Conservation (phyloP, 2,329 filamentous ascomycete genomes). For the Hirsutella minnesotensis region DNA sequence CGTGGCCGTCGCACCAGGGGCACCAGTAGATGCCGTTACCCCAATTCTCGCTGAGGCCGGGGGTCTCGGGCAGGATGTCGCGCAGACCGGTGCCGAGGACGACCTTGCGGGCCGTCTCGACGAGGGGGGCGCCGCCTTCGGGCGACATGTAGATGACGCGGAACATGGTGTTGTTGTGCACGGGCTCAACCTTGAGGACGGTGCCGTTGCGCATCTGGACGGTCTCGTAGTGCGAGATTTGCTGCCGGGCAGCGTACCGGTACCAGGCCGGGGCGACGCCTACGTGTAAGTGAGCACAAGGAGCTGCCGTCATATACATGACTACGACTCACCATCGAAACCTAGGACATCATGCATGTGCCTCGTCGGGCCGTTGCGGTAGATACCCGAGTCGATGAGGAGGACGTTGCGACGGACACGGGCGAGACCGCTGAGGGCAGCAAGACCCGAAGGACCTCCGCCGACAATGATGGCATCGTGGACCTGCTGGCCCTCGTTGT, state of each 20-base stretch:
- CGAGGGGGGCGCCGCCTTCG: constrained; percentile 9
- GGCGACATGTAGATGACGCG: constrained; percentile 18
- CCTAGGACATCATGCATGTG: constrained; percentile 52
- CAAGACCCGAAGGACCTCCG: constrained; percentile 44
- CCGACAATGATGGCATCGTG: constrained; percentile 48
- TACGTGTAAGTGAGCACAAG: constrained; percentile 11
- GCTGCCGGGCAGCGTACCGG: constrained; percentile 38
- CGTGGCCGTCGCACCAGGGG: constrained; percentile 52
- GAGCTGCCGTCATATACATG: background rate
- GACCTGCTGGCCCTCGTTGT: constrained; percentile 5
- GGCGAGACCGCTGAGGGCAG: constrained; percentile 42
- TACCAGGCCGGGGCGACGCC: constrained; percentile 43
- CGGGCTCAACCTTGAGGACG: constrained; percentile 29
- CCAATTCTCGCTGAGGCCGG: constrained; percentile 42
- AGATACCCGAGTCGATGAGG: constrained; percentile 45
- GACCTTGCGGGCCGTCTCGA: constrained; percentile 38
- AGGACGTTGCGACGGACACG: constrained; percentile 43
- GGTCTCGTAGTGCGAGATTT: constrained; percentile 38
- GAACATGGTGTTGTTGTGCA: constrained; percentile 32
- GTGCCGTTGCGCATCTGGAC: constrained; percentile 39
- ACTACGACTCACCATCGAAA: constrained; percentile 35
- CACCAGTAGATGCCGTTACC: constrained; percentile 52
- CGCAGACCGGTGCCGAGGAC: constrained; percentile 45
- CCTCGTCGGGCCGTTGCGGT: constrained; percentile 43
- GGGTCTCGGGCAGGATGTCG: constrained; percentile 42